Evolutionary conservation across 2,329 filamentous ascomycete species (phyloP), one percentile per base, ranked within the genome.

Genomic region (Xylaria polymorpha): DNA sequence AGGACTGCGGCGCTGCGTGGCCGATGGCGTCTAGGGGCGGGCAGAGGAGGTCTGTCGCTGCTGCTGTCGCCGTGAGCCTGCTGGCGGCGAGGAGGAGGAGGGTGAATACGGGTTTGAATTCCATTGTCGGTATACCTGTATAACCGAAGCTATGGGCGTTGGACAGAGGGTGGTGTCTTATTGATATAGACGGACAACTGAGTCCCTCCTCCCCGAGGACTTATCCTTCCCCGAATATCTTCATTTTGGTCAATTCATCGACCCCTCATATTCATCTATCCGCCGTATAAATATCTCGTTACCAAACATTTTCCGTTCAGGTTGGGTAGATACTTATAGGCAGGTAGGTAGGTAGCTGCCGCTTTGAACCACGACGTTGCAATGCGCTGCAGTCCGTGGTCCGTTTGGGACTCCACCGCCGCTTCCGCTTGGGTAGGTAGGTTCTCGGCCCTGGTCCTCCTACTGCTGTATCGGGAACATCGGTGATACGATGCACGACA

Each of bases 1-100:
- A 68, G 14, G 35, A 4, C 18, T 68, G 61, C 1, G 61, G 25
- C 2, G 35, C 7, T n/a, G 66, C 66, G 15, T 68, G 66, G 35
- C 66, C 66, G 57, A 66, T 68, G 22, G 32, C 37, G 51, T 68
- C 32, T 57, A 68, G 61, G 18, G 37, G 22, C 4, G 66, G 66
- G 39, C 61, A 68, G n/a, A 67, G 43, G 15, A 29, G 61, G 32
- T 61, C 66, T 41, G 25, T 15, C 14, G n/a, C 12, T 41, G 46
- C 46, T 1, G 46, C 22, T 22, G 46, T 46, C 14, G 32, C 55
- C 14, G 32, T 55, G 7, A 12, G 35, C 5, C 53, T 39, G 39
- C 25, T 1, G 14, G 50, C 32, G n/a, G 48, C 32, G 41, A 64
- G 46, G 48, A 68, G 44, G 15, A 63, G 50, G 7, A 62, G 32